Evolutionary conservation across 2,329 filamentous ascomycete genomes (phyloP).

Genomic region (Arthrobotrys musiformis): DNA sequence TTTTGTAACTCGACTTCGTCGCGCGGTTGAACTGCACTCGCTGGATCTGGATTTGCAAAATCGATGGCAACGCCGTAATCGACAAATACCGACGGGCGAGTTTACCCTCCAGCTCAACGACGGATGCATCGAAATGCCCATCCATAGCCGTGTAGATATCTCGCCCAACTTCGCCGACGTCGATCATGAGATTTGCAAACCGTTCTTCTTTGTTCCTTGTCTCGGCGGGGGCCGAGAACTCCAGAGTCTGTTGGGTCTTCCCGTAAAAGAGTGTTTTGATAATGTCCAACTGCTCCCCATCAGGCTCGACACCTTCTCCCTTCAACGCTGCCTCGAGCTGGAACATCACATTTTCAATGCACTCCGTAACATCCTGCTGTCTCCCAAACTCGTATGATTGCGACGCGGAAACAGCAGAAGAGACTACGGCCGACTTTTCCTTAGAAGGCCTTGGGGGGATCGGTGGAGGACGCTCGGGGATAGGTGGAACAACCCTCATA

Average conservation of each 20-base stretch:
- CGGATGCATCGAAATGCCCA: conserved; percentile 82
- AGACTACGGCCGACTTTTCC: conserved; percentile 56
- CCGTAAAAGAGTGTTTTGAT: conserved; percentile 74
- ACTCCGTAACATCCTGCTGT: conserved; percentile 96
- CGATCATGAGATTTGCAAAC: conserved; percentile 73
- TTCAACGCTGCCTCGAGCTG: conserved; percentile 89
- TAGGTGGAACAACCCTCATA: conserved; percentile 59
- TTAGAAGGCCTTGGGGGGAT: conserved; percentile 69
- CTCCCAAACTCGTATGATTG: conserved; percentile 69
- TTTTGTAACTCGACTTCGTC: conserved; percentile 73
- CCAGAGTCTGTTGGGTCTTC: conserved; percentile 62
- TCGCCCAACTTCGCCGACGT: conserved; percentile 69
- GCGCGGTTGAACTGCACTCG: conserved; percentile 77
- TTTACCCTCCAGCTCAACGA: conserved; percentile 74
- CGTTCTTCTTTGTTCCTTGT: conserved; percentile 72
- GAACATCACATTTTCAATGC: conserved; percentile 90
- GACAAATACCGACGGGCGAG: conserved; percentile 74
- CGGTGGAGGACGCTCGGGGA: conserved; percentile 68
- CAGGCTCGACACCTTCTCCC: conserved; percentile 72
- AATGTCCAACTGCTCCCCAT: conserved; percentile 81
- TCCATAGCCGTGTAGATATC: conserved; percentile 87
- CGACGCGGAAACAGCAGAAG: background rate
- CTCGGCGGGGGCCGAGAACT: conserved; percentile 57
- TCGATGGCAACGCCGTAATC: conserved; percentile 79
- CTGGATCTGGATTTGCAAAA: conserved; percentile 90